Conservation (phyloP, 495 filamentous ascomycete species). For the Neurospora hispaniola region DNA sequence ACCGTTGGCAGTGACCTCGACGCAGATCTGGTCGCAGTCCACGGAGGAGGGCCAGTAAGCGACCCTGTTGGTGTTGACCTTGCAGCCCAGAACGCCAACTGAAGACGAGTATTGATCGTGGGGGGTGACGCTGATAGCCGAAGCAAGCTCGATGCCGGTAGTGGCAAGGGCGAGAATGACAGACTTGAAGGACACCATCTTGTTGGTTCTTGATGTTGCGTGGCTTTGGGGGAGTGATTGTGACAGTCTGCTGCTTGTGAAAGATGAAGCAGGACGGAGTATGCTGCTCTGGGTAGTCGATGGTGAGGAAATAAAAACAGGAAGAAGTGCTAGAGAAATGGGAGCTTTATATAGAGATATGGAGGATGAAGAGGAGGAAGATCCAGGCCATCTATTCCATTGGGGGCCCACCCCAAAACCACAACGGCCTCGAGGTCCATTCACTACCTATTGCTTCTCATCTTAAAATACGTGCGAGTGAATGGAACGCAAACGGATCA, state of each 20-base stretch:
- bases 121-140: constrained; percentile 14
- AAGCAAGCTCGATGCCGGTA: background rate
- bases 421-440: background rate
- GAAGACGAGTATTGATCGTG: constrained; percentile 34
- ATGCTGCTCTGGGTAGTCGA: background rate
- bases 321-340: background rate
- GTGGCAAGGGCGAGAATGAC: background rate
- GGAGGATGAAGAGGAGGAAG: background rate
- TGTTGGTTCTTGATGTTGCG: background rate
- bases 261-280: background rate
- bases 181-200: background rate
- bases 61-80: constrained; percentile 31
- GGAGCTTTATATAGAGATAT: background rate
- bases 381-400: background rate
- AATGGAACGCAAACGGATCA: background rate
- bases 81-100: constrained; percentile 35
- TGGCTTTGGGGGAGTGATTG: background rate
- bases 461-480: background rate
- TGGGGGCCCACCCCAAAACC: background rate
- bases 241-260: background rate
- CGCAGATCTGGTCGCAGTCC: constrained; percentile 35
- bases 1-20: constrained; percentile 23
- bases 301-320: background rate
- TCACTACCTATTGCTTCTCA: background rate
- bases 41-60: constrained; percentile 33